A percentile compares a stretch with the other conserved stretches of the same genome.
Conservation (phyloP, 73 alveolate species). For the Halteria grandinella region DNA sequence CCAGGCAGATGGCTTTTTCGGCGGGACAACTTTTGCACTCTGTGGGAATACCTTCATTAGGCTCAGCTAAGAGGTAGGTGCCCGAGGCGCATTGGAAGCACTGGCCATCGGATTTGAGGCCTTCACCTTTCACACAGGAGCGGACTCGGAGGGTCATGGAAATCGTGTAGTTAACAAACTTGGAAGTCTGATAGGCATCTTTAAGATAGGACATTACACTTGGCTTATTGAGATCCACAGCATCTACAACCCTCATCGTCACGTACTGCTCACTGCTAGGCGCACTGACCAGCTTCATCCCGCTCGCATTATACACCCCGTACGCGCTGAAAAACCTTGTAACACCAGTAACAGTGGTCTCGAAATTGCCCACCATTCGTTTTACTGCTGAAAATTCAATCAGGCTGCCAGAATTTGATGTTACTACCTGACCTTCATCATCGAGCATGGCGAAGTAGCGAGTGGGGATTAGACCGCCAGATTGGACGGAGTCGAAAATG, state of each 20-base stretch:
- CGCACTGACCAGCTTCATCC: conserved; percentile 52
- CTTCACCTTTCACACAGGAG: conserved; percentile 75
- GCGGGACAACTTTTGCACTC: conserved; percentile 61
- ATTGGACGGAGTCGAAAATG: conserved; percentile 46
- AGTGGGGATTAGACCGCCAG: conserved; percentile 70
- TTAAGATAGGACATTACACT: conserved; percentile 2
- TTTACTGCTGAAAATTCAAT: conserved; percentile 8
- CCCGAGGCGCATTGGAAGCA: conserved; percentile 71
- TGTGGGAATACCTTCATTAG: conserved; percentile 58
- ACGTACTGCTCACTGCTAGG: conserved; percentile 51
- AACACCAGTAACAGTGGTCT: conserved; percentile 56
- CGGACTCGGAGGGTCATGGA: conserved; percentile 46
- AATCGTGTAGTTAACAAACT: conserved; percentile 11
- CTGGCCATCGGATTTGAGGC: conserved; percentile 67
- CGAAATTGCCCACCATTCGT: conserved; percentile 17
- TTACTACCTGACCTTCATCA: conserved; percentile 64
- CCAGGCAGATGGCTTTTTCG: conserved; percentile 63
- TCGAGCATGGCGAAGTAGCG: conserved; percentile 63
- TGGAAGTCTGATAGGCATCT: neutral
- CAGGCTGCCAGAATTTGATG: conserved; percentile 54
- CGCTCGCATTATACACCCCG: conserved; percentile 70
- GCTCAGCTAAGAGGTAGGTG: conserved; percentile 55
- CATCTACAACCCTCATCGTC: neutral
- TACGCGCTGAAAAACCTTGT: conserved; percentile 55
- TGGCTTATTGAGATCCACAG: conserved; percentile 33